Base-by-base conservation (phyloP, 495 filamentous ascomycete species). In the Penicillium paradoxum region DNA sequence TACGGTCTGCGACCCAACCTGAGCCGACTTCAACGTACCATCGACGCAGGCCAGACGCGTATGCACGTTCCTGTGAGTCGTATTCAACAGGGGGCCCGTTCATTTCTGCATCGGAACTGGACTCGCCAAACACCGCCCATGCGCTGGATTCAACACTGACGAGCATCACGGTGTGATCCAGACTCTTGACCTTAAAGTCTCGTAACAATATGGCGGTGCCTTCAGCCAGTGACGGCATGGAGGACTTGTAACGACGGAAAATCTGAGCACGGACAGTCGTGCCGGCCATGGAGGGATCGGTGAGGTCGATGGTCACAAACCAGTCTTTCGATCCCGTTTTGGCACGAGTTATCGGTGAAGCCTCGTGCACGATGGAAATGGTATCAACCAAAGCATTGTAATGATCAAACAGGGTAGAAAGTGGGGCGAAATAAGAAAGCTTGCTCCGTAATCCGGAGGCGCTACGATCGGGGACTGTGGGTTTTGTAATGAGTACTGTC, bases 121-220 rank as follows among this genome's bases (percentile, higher is more conserved):
- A 60, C 15, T 53, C 55, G 17, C 64, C 62, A 60, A 78, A 80
- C 1, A 91, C 81, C 4, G 83, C 87, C 88, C 89, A 95, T 21
- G 79, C 72, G 30, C 77, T 80, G 33, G 73, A 72, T 24, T 73
- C 63, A 1, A 66, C 68, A 51, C 75, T 81, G 30, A 80, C 62
- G 6, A 82, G 72, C 22, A 70, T 70, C 32, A 78, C 58, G 6
- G 66, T 66, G 54, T 68, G 69, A 25, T 78, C 62, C 46, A 72
- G 70, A 54, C 66, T 78, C 49, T 73, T 64, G 13, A 95, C 88
- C 48, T 77, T 79, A 59, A 97, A 90, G 36, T 83, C 76, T 6
- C 86, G 79, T 11, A 98, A 76, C 33, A 98, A 66, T 18, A 96
- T 74, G 2, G 84, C 82, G 56, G 93, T 86, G 7, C 93, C 93